Conservation (phyloP, 345 rosid genomes). For the Eucalyptus melliodora region DNA sequence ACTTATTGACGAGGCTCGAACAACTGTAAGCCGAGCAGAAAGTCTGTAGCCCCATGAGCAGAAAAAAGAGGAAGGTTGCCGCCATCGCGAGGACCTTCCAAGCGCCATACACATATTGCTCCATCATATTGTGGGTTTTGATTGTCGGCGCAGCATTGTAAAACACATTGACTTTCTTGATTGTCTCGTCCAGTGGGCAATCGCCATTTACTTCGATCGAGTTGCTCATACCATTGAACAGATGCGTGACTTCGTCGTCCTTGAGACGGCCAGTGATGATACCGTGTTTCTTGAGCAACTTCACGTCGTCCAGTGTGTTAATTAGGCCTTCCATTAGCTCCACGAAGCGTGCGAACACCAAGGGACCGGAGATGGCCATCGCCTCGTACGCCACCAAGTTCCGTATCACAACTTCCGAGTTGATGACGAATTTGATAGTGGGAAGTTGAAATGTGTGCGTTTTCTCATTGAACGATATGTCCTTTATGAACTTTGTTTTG, state of each 20-base stretch:
- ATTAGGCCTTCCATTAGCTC: not conserved
- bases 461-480: not conserved
- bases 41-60: not conserved
- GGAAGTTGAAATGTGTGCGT: not conserved
- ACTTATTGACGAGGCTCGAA: not conserved
- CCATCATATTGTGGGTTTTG: not conserved
- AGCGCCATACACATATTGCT: not conserved
- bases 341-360: not conserved
- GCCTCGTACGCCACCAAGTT: not conserved
- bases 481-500: not conserved
- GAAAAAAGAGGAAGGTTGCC: not conserved
- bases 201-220: not conserved
- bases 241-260: not conserved
- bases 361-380: not conserved
- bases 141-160: not conserved
- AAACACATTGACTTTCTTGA: not conserved
- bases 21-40: not conserved
- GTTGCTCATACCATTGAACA: not conserved
- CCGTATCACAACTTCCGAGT: not conserved
- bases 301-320: not conserved
- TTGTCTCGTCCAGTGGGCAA: not conserved
- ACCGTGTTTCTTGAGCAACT: not conserved
- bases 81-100: not conserved
- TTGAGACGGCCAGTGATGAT: not conserved
- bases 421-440: not conserved